Evolutionary conservation across 352 stramenopile species (phyloP), one percentile per base, ranked within the genome.

Genomic region (Globisporangium parvum): DNA sequence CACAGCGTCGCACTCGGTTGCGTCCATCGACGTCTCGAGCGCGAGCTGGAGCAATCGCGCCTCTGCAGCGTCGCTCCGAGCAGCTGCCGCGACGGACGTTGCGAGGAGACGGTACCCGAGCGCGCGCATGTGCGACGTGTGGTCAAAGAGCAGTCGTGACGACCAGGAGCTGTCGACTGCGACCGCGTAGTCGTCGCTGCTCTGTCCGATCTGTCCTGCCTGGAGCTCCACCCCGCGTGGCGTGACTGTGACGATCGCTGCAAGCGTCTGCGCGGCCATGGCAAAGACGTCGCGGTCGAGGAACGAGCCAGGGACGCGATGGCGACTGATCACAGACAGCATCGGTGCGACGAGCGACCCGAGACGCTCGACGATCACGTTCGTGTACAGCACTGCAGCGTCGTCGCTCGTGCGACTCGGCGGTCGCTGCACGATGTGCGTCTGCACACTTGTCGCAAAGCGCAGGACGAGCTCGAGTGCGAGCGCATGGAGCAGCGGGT

Each of bases 91-190:
- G 2, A 37, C 6, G 31, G 55, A 53, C n/a, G 41, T 48, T 11
- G 41, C 44, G 18, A 79, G 49, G 9, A 71, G 48, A 10, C 46
- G 20, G 51, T 80, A 90, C 2, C 77, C 79, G 10, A 85, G 60
- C 11, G 71, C 65, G 24, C 79, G 73, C 6, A 85, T 57, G 1
- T 57, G 59, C n/a, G 79, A 77, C 17, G 63, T 59, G 24, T 78
- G 73, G 24, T 90, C 77, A 39, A 87, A 87, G 10, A 89, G 51
- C 31, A 87, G 67, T 14, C 79, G 60, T 20, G 77, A 77, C 15
- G 62, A 66, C 76, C 76, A 89, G 9, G 57, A 71, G n/a, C 65
- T 63, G 35, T 80, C 67, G n/a, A 75, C 28, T 47, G 80, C 28
- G 2, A 80, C 56, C 3, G 8, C 57, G 33, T 62, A 67, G 50